A percentile compares a stretch with the other conserved stretches of the same genome.
phyloP scores from a whole-genome alignment of 2,329 filamentous ascomycete genomes.

The Alternaria atra region DNA sequence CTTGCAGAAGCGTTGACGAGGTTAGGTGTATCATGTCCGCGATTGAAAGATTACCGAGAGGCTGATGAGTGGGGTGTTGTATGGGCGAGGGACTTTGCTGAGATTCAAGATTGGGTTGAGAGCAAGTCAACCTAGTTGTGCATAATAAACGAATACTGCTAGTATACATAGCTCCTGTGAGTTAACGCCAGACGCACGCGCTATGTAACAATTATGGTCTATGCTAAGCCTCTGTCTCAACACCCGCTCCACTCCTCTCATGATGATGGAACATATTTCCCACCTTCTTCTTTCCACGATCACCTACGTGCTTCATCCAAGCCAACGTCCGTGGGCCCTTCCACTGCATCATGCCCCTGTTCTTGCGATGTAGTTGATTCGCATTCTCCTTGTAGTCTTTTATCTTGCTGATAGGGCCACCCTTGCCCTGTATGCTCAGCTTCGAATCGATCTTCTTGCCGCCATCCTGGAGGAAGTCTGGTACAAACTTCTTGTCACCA shows the following conservation, averaged over 20 bases:
- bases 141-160: background rate
- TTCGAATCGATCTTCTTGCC: slow-evolving; percentile 33
- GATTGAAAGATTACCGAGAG: slow-evolving; percentile 25
- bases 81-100: slow-evolving; percentile 35
- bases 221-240: slow-evolving; percentile 76
- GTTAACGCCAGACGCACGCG: slow-evolving; percentile 13
- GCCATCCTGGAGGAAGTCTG: slow-evolving; percentile 33
- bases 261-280: slow-evolving; percentile 64
- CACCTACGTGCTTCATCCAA: slow-evolving; percentile 68
- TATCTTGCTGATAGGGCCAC: slow-evolving; percentile 61
- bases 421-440: slow-evolving; percentile 49
- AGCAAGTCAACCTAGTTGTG: background rate
- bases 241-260: slow-evolving; percentile 61
- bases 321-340: slow-evolving; percentile 65
- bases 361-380: slow-evolving; percentile 56
- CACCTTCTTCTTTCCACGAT: slow-evolving; percentile 58
- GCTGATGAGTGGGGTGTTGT: slow-evolving; percentile 27
- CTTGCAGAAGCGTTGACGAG: slow-evolving; percentile 47
- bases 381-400: slow-evolving; percentile 60
- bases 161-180: background rate
- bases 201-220: slow-evolving; percentile 1
- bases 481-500: slow-evolving; percentile 25
- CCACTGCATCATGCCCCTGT: slow-evolving; percentile 80
- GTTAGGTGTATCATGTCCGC: slow-evolving; percentile 36
- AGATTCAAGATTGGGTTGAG: slow-evolving; percentile 19